Evolutionary conservation across 1,139 yeast genomes (phyloP).

Genomic region (Candida sojae): DNA sequence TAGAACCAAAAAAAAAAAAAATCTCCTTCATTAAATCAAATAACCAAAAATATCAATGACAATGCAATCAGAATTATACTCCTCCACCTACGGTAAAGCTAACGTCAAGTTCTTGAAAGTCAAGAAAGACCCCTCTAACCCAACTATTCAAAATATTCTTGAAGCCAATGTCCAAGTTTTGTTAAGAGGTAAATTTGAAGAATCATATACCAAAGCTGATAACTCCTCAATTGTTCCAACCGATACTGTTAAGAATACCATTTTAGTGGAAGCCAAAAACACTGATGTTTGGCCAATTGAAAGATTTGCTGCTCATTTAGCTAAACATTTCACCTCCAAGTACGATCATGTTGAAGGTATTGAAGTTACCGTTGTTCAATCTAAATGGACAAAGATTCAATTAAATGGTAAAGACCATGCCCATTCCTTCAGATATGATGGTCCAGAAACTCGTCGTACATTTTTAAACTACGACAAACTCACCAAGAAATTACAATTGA

Average conservation of each 20-base stretch:
- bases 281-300: conserved; percentile 88
- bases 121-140: conserved; percentile 69
- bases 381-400: conserved; percentile 72
- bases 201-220: conserved; percentile 83
- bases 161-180: conserved; percentile 81
- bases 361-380: conserved; percentile 66
- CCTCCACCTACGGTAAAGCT: conserved; percentile 83
- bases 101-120: conserved; percentile 90
- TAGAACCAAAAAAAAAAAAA: background rate
- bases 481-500: conserved; percentile 52
- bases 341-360: conserved; percentile 76
- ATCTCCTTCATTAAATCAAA: background rate
- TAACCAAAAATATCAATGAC: conserved; percentile 4
- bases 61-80: conserved; percentile 24
- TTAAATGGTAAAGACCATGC: conserved; percentile 70
- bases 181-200: conserved; percentile 75
- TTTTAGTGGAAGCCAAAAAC: conserved; percentile 77
- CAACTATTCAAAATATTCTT: conserved; percentile 72
- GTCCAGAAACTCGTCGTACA: conserved; percentile 74
- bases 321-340: conserved; percentile 74
- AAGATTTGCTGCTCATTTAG: conserved; percentile 82
- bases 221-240: conserved; percentile 90
- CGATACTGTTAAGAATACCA: conserved; percentile 90
- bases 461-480: conserved; percentile 52
- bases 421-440: conserved; percentile 84